phyloP scores from a whole-genome alignment of 2,329 filamentous ascomycete species.

The Aspergillus fischeri region DNA sequence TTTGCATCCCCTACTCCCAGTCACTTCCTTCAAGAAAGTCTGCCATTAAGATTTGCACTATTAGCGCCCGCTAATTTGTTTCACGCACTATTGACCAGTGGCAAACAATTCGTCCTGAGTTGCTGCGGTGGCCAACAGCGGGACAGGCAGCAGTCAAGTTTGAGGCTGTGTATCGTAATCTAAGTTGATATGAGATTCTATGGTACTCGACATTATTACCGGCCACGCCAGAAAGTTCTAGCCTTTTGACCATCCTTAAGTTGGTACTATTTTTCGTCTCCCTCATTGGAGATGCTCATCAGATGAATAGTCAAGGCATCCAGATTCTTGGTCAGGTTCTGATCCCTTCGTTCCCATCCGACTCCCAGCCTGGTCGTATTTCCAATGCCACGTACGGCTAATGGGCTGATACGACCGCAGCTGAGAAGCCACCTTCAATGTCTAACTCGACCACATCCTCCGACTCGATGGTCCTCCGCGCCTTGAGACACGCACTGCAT shows the following conservation, averaged over 20 bases:
- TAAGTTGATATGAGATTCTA: too few species aligned
- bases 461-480: fast-evolving
- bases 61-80: not conserved
- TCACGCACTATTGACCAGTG: not conserved
- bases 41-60: not conserved
- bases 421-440: not conserved
- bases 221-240: too few species aligned
- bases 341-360: not conserved
- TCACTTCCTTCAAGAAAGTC: not conserved
- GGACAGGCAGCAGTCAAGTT: not conserved
- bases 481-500: not conserved
- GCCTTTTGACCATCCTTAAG: too few species aligned
- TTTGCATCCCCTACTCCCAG: not conserved
- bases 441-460: not conserved
- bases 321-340: not conserved
- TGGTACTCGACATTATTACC: too few species aligned
- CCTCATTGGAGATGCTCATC: too few species aligned
- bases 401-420: not conserved
- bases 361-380: not conserved
- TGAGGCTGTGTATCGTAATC: not conserved
- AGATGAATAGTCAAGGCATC: not conserved
- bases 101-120: not conserved
- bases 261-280: too few species aligned
- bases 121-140: not conserved
- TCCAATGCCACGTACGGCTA: not conserved